Evolutionary conservation across 257 asterid genomes (phyloP), one percentile per base, ranked within the genome.

Genomic region (Ajuga chamaepitys): DNA sequence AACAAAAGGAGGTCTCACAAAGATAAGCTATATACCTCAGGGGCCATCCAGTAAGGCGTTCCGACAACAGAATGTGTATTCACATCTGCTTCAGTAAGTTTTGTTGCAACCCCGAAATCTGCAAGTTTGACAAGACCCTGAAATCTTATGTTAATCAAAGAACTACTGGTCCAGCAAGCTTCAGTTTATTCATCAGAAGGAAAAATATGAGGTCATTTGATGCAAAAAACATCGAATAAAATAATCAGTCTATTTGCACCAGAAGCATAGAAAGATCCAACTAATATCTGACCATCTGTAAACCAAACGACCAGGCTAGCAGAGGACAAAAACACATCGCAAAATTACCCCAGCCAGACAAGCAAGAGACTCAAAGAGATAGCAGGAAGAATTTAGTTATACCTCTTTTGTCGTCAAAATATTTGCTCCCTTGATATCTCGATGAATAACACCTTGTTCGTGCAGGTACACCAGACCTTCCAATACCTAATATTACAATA

Each of bases 31-130:
- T 62, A 58, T 73, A 90, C 99, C 97, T 94, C 99, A 73, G 99
- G 99, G 70, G 99, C 97, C 99, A 94, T 94, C 99, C 99, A 94
- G 70, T 94, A 94, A 51, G 99, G 99, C 8, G 99, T 94, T 72
- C 99, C 99, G 79, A 87, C 99, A 77, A 94, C 99, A 58, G 97
- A 85, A 78, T 90, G 95, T 13, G 99, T 86, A 67, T 90, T 94
- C 47, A 78, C 88, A 83, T 90, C 95, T 58, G 96, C 97, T 74
- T 90, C 99, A 7, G 91, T 90, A 55, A 94, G 85, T 76, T 94
- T 94, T 46, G 97, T 90, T 32, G 99, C 99, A 67, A 94, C 99
- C 64, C 99, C 99, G 58, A 94, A 94, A 80, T 94, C 99, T 68
- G 99, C 97, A 71, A 94, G 97, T 77, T 94, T 94, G 80, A 94